A percentile compares a stretch with the other conserved stretches of the same genome.
phyloP scores from a whole-genome alignment of 352 stramenopile species.

The Pythium sp. region DNA sequence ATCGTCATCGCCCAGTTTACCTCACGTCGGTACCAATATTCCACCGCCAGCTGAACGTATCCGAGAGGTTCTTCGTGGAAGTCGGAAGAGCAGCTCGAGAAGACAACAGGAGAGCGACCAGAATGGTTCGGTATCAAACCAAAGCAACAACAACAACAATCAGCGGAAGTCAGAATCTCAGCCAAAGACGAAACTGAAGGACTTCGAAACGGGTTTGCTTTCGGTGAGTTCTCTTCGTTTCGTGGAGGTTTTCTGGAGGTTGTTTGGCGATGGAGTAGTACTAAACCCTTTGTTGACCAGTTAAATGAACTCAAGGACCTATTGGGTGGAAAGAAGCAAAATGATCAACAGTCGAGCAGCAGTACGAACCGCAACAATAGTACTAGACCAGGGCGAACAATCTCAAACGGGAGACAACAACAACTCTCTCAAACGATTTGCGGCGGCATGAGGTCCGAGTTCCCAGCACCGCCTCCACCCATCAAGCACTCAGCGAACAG shows the following conservation, averaged over 20 bases:
- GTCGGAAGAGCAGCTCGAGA: slow-evolving; percentile 5
- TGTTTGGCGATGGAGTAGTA: not conserved
- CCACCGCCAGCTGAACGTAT: slow-evolving; percentile 26
- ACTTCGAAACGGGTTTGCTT: slow-evolving; percentile 37
- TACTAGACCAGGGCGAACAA: not conserved
- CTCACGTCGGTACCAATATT: slow-evolving; percentile 7
- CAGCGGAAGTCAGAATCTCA: not conserved
- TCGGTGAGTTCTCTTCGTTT: slow-evolving; percentile 26
- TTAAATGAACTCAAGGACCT: slow-evolving; percentile 48
- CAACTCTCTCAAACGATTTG: not conserved
- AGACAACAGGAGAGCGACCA: not conserved
- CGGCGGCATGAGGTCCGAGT: not conserved
- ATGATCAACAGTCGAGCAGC: not conserved
- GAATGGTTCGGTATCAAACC: not conserved
- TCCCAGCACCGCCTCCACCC: not conserved
- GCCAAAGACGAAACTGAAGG: slow-evolving; percentile 12
- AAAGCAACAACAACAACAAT: slow-evolving; percentile 10
- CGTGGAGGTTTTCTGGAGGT: not conserved
- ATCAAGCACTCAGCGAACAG: not conserved
- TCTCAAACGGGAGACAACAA: not conserved
- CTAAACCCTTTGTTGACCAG: slow-evolving; percentile 17
- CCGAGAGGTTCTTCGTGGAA: slow-evolving; percentile 14
- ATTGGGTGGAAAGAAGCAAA: slow-evolving; percentile 31
- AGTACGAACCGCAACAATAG: not conserved
- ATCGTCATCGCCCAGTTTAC: slow-evolving; percentile 3